These are phyloP conservation scores for Podospora conica DNA, from an alignment of 495 filamentous ascomycete genomes.

Conservation along the genomic window DNA sequence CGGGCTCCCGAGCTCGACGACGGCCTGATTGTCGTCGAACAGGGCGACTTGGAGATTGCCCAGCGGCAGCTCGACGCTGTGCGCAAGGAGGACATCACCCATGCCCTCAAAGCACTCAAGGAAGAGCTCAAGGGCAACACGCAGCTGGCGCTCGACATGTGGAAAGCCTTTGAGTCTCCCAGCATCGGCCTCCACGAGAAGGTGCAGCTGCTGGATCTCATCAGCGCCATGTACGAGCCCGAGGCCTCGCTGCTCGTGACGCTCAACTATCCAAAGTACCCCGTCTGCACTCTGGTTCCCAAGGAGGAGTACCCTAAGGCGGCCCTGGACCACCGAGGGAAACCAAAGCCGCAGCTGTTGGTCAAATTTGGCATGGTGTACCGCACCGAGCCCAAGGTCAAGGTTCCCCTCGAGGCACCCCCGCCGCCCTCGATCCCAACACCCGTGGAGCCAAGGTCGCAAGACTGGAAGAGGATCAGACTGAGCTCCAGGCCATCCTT, in stretches of 20 bases:
- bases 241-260: conserved; percentile 55
- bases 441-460: conserved; percentile 24
- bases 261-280: conserved; percentile 66
- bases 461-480: conserved; percentile 29
- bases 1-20: conserved; percentile 35
- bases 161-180: conserved; percentile 68
- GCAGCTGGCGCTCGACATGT: conserved; percentile 62
- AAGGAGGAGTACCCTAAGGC: conserved; percentile 6
- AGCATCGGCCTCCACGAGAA: conserved; percentile 63
- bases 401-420: conserved; percentile 7
- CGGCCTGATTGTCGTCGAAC: conserved; percentile 69
- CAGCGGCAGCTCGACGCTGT: conserved; percentile 62
- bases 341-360: conserved; percentile 21
- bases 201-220: conserved; percentile 70
- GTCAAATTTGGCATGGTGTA: conserved; percentile 29
- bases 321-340: background rate
- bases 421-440: conserved; percentile 13
- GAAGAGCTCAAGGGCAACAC: conserved; percentile 57
- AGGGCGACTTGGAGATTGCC: conserved; percentile 54
- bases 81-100: conserved; percentile 67
- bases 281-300: conserved; percentile 51
- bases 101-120: conserved; percentile 70
- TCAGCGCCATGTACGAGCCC: conserved; percentile 63
- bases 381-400: conserved; percentile 28
- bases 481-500: conserved; percentile 24